phyloP scores from a whole-genome alignment of 805 yeast genomes.

The Kazachstania taianensis region DNA sequence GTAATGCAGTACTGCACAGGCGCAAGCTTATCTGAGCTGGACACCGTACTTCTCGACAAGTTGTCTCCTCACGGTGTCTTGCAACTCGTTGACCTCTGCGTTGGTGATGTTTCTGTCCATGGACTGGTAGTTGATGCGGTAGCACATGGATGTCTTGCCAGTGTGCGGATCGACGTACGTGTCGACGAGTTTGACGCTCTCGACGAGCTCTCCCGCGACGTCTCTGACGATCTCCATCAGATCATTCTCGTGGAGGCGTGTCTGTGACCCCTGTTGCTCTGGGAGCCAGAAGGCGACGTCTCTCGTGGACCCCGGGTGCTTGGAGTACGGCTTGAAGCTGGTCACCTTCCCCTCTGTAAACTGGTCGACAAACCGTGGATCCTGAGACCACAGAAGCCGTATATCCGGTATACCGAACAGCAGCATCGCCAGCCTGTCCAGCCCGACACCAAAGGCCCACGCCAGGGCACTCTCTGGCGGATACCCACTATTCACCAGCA shows the following conservation, averaged over 20 bases:
- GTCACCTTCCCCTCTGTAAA: conserved; percentile 55
- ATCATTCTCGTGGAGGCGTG: conserved; percentile 68
- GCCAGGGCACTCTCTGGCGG: conserved; percentile 51
- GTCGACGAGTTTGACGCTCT: conserved; percentile 71
- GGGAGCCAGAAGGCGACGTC: conserved; percentile 92
- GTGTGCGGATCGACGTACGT: conserved; percentile 81
- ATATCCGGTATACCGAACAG: conserved; percentile 93
- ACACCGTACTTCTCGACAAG: conserved; percentile 45
- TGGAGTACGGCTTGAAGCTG: conserved; percentile 79
- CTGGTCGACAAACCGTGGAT: conserved; percentile 66
- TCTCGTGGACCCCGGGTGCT: conserved; percentile 75
- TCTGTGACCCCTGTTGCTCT: conserved; percentile 13
- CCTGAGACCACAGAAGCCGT: conserved; percentile 82
- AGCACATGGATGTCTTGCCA: conserved; percentile 68
- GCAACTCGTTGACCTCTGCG: conserved; percentile 69
- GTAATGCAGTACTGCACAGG: not conserved
- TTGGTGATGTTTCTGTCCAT: conserved; percentile 90
- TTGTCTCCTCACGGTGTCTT: conserved; percentile 51
- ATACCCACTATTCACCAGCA: conserved; percentile 62
- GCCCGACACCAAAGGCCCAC: conserved; percentile 97
- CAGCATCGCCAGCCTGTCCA: conserved; percentile 92
- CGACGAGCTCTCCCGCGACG: conserved; percentile 80
- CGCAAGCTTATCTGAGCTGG: conserved; percentile 37
- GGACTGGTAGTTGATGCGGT: conserved; percentile 84
- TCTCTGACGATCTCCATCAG: conserved; percentile 86